Conservation (phyloP, 495 filamentous ascomycete species). For the Hyaloscypha hepaticicola region DNA sequence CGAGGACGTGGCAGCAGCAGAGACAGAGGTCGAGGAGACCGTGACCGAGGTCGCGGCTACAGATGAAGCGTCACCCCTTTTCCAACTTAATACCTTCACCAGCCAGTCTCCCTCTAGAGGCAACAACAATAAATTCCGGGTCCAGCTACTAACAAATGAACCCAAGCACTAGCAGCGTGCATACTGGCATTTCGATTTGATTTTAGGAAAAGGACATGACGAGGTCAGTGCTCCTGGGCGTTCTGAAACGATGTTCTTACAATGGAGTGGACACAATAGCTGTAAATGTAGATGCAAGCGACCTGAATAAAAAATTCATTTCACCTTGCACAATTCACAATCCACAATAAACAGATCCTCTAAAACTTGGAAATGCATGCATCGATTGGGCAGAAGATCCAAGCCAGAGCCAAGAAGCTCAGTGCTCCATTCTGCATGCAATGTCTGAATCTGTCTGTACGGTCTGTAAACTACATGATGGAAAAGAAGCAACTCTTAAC, state of each 20-base stretch:
- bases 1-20: conserved; percentile 27
- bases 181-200: not conserved
- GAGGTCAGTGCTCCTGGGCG: too few relatives aligned
- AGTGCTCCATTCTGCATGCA: conserved; percentile 8
- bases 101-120: not conserved
- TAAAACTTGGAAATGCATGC: not conserved
- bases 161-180: not conserved
- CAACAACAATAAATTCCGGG: not conserved
- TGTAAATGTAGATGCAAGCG: not conserved
- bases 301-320: not conserved
- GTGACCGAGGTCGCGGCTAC: conserved; percentile 29
- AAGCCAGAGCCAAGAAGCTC: conserved; percentile 10
- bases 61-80: conserved; percentile 25
- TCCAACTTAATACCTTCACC: not conserved
- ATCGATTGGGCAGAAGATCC: too few relatives aligned
- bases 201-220: not conserved
- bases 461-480: conserved; percentile 20
- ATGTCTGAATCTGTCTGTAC: not conserved
- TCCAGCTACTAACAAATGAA: not conserved
- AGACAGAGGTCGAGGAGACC: conserved; percentile 34
- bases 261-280: not conserved
- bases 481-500: not conserved
- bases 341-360: not conserved
- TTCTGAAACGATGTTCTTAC: not conserved
- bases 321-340: too few relatives aligned